Evolutionary conservation across 257 asterid genomes (phyloP), one percentile per base, ranked within the genome.

Genomic region (Ajuga chamaepitys): DNA sequence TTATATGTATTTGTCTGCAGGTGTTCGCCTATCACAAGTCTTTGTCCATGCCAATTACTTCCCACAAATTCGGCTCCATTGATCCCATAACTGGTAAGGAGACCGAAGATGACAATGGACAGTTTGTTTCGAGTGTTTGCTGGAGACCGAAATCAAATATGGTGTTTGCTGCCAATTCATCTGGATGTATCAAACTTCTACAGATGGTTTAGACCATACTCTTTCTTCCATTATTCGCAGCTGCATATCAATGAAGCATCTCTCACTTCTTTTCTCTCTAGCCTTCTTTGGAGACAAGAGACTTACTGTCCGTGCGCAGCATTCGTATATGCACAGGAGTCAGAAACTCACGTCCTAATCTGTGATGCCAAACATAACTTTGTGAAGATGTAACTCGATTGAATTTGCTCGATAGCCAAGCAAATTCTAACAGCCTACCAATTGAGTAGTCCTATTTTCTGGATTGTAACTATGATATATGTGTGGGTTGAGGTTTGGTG

Each of bases 51-150:
- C 98, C 98, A 25, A 80, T 92, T 47, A 80, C 95, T 44, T 68
- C 97, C 65, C 75, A 84, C 74, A 89, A 87, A 80, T 89, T 92
- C 52, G 97, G 98, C 55, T 85, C 95, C 50, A 78, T 85, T 34
- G 96, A 92, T 82, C 84, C 89, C 61, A 79, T 84, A 69, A 82
- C 97, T 67, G 97, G 95, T 21, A 87, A 76, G 75, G 95, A 87
- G 70, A 83, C 88, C 2, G 91, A 85, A 66, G 87, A 83, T 20
- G 95, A 82, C 74, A 88, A 84, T 30, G 97, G 90, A 35, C 97
- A 82, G 74, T 92, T 92, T 56, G 95, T 91, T 73, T 88, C 98
- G 3, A 88, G 91, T 53, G 98, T 91, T 63, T 91, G 98, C 70
- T 91, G 95, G 96, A 88, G 98, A 82, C 77, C 61, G 30, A 91